A percentile compares a stretch with the other conserved stretches of the same genome.
phyloP scores from a whole-genome alignment of 225 moss, liverwort and hornwort species.

The Rhytidiadelphus loreus region DNA sequence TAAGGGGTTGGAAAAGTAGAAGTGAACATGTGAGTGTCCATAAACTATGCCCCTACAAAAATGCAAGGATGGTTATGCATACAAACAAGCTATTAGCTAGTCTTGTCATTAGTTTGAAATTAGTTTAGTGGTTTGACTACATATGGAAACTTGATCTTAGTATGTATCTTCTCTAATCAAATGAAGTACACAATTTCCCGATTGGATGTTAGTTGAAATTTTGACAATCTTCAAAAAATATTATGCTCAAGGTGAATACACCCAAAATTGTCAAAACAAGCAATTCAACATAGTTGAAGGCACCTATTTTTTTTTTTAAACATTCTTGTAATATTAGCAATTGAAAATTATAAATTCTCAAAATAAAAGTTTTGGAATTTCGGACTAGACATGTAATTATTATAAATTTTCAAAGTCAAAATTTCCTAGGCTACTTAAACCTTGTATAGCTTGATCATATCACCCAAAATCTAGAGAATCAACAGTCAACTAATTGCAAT shows the following conservation, averaged over 20 bases:
- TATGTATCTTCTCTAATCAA: neutral
- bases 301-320: neutral
- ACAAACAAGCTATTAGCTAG: neutral
- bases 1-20: neutral
- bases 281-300: neutral
- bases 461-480: neutral
- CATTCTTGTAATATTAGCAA: neutral
- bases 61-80: fast-evolving
- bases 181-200: neutral
- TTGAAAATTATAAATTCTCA: neutral
- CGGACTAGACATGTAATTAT: neutral
- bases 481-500: neutral
- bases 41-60: neutral
- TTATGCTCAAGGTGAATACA: neutral
- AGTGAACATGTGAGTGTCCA: neutral
- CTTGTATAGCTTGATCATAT: neutral
- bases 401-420: neutral
- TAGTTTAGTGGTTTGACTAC: neutral
- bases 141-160: neutral
- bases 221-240: neutral
- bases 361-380: too few species aligned
- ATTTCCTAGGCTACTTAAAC: neutral
- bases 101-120: neutral
- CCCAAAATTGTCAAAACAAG: fast-evolving
- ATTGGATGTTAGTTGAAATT: fast-evolving